Conservation (phyloP, 2,329 filamentous ascomycete genomes). For the Penicillium sp. region DNA sequence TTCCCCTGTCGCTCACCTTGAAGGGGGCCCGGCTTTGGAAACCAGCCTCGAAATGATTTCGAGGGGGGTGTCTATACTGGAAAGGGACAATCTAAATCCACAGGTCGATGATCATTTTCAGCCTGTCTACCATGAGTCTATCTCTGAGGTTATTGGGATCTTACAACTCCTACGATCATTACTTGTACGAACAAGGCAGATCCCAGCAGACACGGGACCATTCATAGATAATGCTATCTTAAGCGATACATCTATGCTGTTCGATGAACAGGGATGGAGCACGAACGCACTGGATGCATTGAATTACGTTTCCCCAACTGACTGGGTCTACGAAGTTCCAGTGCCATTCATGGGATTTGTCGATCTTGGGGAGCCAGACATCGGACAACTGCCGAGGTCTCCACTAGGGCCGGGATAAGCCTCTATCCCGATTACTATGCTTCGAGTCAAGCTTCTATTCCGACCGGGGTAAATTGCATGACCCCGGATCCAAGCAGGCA, state of each 20-base stretch:
- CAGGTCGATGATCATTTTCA: not conserved
- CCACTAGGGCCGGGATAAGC: slow-evolving; percentile 6
- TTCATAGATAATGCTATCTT: not conserved
- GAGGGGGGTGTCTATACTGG: not conserved
- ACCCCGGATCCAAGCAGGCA: slow-evolving; percentile 4
- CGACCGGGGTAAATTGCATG: slow-evolving; percentile 10
- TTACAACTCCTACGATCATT: slow-evolving; percentile 1
- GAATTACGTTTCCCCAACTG: slow-evolving; percentile 10
- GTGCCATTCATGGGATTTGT: slow-evolving; percentile 9
- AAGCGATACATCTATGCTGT: not conserved
- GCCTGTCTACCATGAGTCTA: not conserved
- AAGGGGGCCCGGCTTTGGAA: slow-evolving; percentile 4
- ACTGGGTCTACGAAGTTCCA: slow-evolving; percentile 7
- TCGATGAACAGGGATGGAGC: slow-evolving; percentile 2
- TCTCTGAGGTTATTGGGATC: not conserved
- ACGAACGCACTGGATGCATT: slow-evolving; percentile 2
- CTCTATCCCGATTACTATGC: slow-evolving; percentile 9
- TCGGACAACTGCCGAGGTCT: slow-evolving; percentile 4
- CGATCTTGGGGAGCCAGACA: not conserved
- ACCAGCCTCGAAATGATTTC: not conserved
- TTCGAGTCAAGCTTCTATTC: slow-evolving; percentile 4
- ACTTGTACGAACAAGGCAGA: not conserved
- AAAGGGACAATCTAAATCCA: not conserved
- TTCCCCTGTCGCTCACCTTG: not conserved
- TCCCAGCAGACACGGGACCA: not conserved